Conservation (phyloP, 495 filamentous ascomycete genomes). For the Podospora conica region DNA sequence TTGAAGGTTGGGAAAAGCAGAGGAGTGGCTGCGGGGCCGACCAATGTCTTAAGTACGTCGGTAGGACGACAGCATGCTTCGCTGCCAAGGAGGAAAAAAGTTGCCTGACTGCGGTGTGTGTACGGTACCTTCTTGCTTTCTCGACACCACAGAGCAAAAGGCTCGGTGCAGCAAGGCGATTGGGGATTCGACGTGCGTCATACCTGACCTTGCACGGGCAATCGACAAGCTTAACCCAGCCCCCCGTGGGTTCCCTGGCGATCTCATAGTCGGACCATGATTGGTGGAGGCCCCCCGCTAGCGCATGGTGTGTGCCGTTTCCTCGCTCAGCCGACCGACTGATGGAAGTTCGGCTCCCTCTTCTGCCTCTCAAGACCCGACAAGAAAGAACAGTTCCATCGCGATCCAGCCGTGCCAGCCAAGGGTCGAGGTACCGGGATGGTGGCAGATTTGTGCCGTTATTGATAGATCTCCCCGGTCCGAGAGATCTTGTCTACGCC, state of each 20-base stretch:
- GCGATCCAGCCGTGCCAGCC: too few relatives aligned
- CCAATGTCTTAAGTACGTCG: slow-evolving; percentile 6
- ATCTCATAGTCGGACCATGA: background rate
- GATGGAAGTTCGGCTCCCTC: background rate
- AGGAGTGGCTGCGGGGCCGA: slow-evolving; percentile 4
- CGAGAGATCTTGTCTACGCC: background rate
- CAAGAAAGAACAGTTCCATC: background rate
- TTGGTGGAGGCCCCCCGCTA: background rate
- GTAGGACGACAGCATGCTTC: slow-evolving; percentile 1
- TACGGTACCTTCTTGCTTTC: slow-evolving; percentile 5
- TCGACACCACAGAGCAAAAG: background rate
- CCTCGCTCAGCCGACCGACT: slow-evolving; percentile 8
- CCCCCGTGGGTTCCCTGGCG: slow-evolving; percentile 7
- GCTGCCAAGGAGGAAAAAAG: slow-evolving; percentile 6
- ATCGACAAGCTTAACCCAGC: background rate
- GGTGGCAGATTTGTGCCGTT: background rate
- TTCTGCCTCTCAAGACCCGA: background rate
- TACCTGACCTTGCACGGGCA: slow-evolving; percentile 1
- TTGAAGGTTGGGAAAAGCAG: background rate
- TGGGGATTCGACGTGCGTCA: slow-evolving; percentile 8
- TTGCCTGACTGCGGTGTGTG: slow-evolving; percentile 6
- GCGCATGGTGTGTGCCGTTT: slow-evolving; percentile 1
- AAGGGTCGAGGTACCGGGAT: background rate
- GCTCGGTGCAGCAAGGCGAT: slow-evolving; percentile 6
- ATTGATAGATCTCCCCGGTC: background rate